A percentile compares a stretch with the other conserved stretches of the same genome.
Evolutionary conservation across 2,329 filamentous ascomycete species (phyloP).

Genomic region (Epichloe brachyelytri): DNA sequence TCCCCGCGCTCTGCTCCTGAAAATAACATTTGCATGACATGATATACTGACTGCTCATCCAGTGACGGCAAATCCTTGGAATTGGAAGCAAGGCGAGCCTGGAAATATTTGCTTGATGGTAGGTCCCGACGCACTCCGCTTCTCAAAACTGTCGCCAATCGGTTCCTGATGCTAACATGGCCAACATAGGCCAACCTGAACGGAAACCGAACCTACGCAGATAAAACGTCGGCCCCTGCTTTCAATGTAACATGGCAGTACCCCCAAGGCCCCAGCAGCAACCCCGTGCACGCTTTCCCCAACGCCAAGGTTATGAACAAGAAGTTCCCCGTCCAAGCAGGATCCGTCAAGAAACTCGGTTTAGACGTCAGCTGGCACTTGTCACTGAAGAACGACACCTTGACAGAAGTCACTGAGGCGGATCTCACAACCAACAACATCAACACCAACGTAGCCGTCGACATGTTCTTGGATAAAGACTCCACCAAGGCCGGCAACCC

Average conservation of each 20-base stretch:
- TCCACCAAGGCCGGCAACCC: constrained; percentile 26
- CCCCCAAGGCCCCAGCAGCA: constrained; percentile 19
- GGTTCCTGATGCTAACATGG: neutral
- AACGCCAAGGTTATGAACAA: constrained; percentile 35
- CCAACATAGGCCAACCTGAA: constrained; percentile 3
- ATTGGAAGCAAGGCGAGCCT: constrained; percentile 23
- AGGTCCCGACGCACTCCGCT: constrained; percentile 16
- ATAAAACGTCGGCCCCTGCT: constrained; percentile 31
- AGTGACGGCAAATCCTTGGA: constrained; percentile 47
- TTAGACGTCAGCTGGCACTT: constrained; percentile 37
- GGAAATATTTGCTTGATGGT: constrained; percentile 40
- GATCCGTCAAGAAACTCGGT: constrained; percentile 24
- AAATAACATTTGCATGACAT: neutral
- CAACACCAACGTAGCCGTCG: constrained; percentile 44
- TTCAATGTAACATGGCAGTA: constrained; percentile 43
- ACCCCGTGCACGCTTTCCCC: constrained; percentile 39
- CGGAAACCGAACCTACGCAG: constrained; percentile 34
- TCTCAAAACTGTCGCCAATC: neutral
- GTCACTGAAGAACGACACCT: constrained; percentile 28
- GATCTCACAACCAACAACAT: constrained; percentile 23
- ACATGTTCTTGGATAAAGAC: constrained; percentile 43
- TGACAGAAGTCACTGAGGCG: constrained; percentile 20
- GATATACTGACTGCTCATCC: neutral
- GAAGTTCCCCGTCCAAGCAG: constrained; percentile 29
- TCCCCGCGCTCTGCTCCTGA: too few species aligned